Conservation (phyloP, 2,329 filamentous ascomycete species). For the Sclerotinia spermophila region DNA sequence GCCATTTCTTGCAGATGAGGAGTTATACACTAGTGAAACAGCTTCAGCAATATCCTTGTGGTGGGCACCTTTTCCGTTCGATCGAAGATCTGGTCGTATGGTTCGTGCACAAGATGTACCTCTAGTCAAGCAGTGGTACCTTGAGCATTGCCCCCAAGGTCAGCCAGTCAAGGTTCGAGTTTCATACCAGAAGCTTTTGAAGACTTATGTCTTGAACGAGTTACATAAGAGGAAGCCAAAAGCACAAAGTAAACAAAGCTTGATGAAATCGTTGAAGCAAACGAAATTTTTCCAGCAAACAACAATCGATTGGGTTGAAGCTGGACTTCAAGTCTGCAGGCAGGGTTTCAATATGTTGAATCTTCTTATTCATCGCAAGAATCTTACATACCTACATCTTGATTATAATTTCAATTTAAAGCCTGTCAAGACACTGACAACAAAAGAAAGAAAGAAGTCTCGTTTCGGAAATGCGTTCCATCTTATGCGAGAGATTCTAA, state of each 20-base stretch:
- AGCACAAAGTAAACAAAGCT: slow-evolving; percentile 89
- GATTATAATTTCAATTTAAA: slow-evolving; percentile 99
- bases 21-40: slow-evolving; percentile 84
- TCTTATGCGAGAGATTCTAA: slow-evolving; percentile 94
- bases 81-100: slow-evolving; percentile 91
- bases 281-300: slow-evolving; percentile 99
- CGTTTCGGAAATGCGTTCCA: slow-evolving; percentile 99
- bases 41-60: slow-evolving; percentile 88
- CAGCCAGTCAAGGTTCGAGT: slow-evolving; percentile 97
- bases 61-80: slow-evolving; percentile 98
- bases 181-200: slow-evolving; percentile 96
- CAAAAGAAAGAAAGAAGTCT: slow-evolving; percentile 98
- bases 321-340: slow-evolving; percentile 93
- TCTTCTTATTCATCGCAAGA: slow-evolving; percentile 94
- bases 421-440: slow-evolving; percentile 96
- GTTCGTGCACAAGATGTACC: slow-evolving; percentile 96
- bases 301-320: slow-evolving; percentile 98
- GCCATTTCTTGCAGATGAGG: slow-evolving; percentile 86
- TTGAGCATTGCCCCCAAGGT: slow-evolving; percentile 87
- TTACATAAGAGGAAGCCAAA: slow-evolving; percentile 95
- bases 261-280: slow-evolving; percentile 84
- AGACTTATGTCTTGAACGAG: slow-evolving; percentile 94
- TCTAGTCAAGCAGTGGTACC: slow-evolving; percentile 95
- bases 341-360: slow-evolving; percentile 99
- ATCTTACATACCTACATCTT: slow-evolving; percentile 94